Evolutionary conservation across 768 basidiomycete genomes (phyloP).

Genomic region (Serpula lacrymans): DNA sequence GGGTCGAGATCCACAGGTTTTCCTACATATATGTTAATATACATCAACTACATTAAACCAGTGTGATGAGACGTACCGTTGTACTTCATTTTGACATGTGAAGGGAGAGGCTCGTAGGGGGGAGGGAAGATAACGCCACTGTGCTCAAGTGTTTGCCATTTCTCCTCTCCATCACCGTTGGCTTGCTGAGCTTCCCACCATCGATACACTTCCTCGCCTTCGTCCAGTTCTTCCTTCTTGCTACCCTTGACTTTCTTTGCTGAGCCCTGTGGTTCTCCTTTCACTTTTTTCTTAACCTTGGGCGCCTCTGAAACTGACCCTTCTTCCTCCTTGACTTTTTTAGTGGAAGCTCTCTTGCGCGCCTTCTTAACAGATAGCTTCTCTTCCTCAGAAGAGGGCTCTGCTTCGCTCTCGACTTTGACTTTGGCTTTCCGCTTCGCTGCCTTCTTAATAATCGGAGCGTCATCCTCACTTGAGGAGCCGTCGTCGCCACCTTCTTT

Average conservation of each 20-base stretch:
- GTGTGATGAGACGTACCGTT: conserved; percentile 56
- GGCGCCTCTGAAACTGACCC: conserved; percentile 40
- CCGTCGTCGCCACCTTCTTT: conserved; percentile 38
- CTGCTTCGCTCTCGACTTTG: conserved; percentile 50
- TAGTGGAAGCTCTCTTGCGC: conserved; percentile 44
- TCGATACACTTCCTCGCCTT: conserved; percentile 69
- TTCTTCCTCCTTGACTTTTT: conserved; percentile 56
- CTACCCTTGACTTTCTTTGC: conserved; percentile 53
- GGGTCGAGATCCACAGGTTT: conserved; percentile 73
- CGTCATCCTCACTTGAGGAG: conserved; percentile 36
- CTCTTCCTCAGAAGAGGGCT: conserved; percentile 42
- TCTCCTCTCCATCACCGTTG: conserved; percentile 72
- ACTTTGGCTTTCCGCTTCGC: conserved; percentile 41
- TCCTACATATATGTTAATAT: conserved; percentile 42
- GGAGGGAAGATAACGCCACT: conserved; percentile 95
- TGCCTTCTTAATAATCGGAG: conserved; percentile 19
- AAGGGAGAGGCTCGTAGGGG: conserved; percentile 83
- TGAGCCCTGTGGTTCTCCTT: conserved; percentile 37
- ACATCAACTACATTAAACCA: not conserved
- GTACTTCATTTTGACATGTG: conserved; percentile 89
- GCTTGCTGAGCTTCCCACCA: conserved; percentile 84
- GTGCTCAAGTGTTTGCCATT: conserved; percentile 96
- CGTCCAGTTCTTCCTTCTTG: conserved; percentile 57
- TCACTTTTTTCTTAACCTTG: conserved; percentile 44
- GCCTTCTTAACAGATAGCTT: conserved; percentile 44